Base-by-base conservation (phyloP, 1,284 basidiomycete genomes). In the Rhodotorula sp. region DNA sequence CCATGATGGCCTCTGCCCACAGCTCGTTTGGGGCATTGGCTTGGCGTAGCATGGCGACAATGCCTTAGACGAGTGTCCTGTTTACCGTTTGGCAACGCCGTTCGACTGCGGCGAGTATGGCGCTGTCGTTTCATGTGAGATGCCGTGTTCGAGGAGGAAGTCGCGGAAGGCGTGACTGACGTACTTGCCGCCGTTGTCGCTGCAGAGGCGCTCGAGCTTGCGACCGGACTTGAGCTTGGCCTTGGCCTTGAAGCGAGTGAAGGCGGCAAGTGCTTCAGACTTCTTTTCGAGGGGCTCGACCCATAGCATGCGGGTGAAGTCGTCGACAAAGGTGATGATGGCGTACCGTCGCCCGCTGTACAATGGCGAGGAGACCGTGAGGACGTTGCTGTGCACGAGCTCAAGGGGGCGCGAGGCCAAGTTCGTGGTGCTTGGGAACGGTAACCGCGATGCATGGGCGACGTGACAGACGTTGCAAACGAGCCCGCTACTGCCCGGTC, bases 91-190 rank as follows among this genome's bases (percentile, higher is more conserved):
- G 0, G 80, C 76, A 50, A 78, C 73, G 74, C 83, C 70, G 73
- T 82, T 84, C 69, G 78, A n/a, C 64, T 78, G 71, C 5, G 81
- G 81, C 2, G 81, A 79, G 67, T 84, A 79, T 66, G 84, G 83
- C 1, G 81, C 76, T 25, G 80, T 82, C 25, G 81, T 76, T 55
- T 81, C 72, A 32, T 75, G 78, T 32, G 67, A 55, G 2, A 81
- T 84, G 25, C 83, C 83, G 19, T 67, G 37, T 0, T 56, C 34
- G 19, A 71, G 69, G 4, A 83, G 80, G 51, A 78, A 80, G 1
- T 66, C 70, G 19, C 64, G 32, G 65, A 83, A 81, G 10, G 67
- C 76, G 8, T 75, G 73, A 2, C 67, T 72, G 13, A 69, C 57
- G 69, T 79, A 80, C 76, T 83, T 77, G 9, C 78, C 78, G 32